Percentiles rank a stretch among this genome's conserved stretches.
Conservation (phyloP, 1,139 yeast species). For the Lodderomyces margitis region DNA sequence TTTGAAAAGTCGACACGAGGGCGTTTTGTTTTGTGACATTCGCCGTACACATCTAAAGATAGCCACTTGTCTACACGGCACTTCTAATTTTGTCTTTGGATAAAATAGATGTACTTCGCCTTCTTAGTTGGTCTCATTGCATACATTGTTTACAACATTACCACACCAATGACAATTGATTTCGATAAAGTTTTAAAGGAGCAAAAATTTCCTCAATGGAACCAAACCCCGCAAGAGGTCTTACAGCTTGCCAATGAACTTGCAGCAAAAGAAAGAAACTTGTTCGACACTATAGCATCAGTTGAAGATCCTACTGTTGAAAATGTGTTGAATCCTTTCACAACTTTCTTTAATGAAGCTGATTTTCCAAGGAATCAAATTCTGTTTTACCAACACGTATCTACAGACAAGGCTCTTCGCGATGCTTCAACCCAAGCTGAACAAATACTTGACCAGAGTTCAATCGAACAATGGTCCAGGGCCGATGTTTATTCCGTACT, state of each 20-base stretch:
- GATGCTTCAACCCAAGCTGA: slow-evolving; percentile 70
- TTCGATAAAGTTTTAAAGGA: slow-evolving; percentile 15
- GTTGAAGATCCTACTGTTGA: slow-evolving; percentile 53
- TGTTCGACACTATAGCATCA: slow-evolving; percentile 57
- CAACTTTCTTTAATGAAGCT: slow-evolving; percentile 48
- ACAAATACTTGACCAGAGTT: slow-evolving; percentile 50
- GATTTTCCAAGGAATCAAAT: slow-evolving; percentile 46
- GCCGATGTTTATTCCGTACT: slow-evolving; percentile 46
- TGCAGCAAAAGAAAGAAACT: slow-evolving; percentile 40
- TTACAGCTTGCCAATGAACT: slow-evolving; percentile 40
- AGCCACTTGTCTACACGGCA: neutral
- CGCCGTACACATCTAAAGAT: no score
- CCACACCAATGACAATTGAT: slow-evolving; percentile 16
- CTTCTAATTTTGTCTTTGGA: neutral
- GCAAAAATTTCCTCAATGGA: slow-evolving; percentile 51
- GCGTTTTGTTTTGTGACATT: no score
- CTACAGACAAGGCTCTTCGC: slow-evolving; percentile 58
- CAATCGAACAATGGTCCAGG: slow-evolving; percentile 65
- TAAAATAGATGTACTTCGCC: neutral
- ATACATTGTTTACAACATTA: neutral
- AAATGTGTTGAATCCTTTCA: slow-evolving; percentile 51
- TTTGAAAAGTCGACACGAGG: no score
- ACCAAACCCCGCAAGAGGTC: slow-evolving; percentile 54
- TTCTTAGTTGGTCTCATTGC: neutral
- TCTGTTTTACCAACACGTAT: slow-evolving; percentile 69